These are phyloP conservation scores for Leonotis leonurus DNA, from an alignment of 257 asterid species.

Conservation along the genomic window DNA sequence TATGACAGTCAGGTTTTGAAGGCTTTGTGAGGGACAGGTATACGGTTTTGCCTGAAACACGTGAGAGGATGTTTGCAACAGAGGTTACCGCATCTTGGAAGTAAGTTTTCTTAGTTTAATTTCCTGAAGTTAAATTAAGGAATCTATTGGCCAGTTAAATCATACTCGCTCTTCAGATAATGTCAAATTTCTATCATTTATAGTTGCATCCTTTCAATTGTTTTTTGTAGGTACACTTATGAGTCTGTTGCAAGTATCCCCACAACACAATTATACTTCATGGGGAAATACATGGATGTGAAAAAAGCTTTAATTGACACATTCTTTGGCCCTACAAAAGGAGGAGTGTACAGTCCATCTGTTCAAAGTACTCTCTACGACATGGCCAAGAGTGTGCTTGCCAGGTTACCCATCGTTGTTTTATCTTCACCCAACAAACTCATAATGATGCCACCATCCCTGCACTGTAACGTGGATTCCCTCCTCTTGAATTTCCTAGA, in stretches of 20 bases:
- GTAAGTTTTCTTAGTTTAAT: conserved; percentile 24
- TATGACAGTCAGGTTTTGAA: conserved; percentile 91
- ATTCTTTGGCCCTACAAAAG: conserved; percentile 71
- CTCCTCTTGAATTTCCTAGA: not conserved
- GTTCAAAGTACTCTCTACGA: conserved; percentile 83
- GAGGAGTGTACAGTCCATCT: conserved; percentile 91
- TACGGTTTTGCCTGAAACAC: conserved; percentile 89
- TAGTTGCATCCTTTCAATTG: not conserved
- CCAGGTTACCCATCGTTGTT: conserved; percentile 41
- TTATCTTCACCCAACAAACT: not conserved
- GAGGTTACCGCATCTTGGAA: conserved; percentile 91
- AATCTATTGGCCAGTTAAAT: not conserved
- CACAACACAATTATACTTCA: conserved; percentile 43
- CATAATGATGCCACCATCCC: not conserved
- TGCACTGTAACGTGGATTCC: not conserved
- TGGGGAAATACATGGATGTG: conserved; percentile 55
- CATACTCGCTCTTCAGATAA: not conserved
- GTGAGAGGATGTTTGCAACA: conserved; percentile 90
- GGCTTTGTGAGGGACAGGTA: conserved; percentile 78
- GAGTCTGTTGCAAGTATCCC: conserved; percentile 62
- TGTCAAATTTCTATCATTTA: conserved; percentile 2
- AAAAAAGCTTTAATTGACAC: conserved; percentile 54
- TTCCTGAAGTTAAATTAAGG: conserved; percentile 1
- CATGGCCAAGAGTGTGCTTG: conserved; percentile 79
- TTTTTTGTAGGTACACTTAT: conserved; percentile 51